Conservation (phyloP, 2,329 filamentous ascomycete species). For the Delphinella strobiligena region DNA sequence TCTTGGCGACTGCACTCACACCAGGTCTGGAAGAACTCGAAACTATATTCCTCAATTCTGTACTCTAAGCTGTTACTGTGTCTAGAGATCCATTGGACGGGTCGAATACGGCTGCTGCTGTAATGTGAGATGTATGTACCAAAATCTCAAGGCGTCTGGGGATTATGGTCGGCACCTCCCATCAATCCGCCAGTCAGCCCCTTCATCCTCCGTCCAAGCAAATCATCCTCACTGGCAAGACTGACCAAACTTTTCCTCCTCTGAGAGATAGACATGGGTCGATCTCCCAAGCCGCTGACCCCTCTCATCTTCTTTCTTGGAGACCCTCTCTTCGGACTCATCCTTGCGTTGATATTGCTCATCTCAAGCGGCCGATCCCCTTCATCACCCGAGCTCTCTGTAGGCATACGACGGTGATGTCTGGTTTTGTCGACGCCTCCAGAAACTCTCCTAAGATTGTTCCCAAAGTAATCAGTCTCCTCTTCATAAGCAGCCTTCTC, state of each 20-base stretch:
- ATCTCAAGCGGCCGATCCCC: slow-evolving; percentile 68
- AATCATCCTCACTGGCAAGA: slow-evolving; percentile 35
- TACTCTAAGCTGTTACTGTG: too few species aligned
- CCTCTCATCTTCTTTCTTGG: slow-evolving; percentile 4
- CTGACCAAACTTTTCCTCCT: slow-evolving; percentile 30
- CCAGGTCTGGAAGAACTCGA: too few species aligned
- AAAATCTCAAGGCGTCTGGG: slow-evolving; percentile 6
- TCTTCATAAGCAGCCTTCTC: background rate
- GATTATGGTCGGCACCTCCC: slow-evolving; percentile 13
- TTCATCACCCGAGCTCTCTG: slow-evolving; percentile 63
- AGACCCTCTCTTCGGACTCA: slow-evolving; percentile 9
- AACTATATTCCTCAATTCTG: too few species aligned
- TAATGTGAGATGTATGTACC: too few species aligned
- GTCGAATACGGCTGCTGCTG: too few species aligned
- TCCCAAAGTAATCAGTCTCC: slow-evolving; percentile 14
- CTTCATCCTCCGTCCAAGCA: slow-evolving; percentile 37
- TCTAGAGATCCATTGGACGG: too few species aligned
- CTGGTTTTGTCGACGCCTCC: slow-evolving; percentile 4
- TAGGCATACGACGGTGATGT: slow-evolving; percentile 37
- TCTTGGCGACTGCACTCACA: too few species aligned
- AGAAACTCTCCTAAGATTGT: background rate
- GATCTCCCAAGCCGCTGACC: slow-evolving; percentile 13
- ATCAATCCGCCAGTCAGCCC: slow-evolving; percentile 30
- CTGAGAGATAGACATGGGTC: slow-evolving; percentile 11
- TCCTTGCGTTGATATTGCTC: slow-evolving; percentile 25